Conservation (phyloP, 2,329 filamentous ascomycete genomes). For the Beauveria rudraprayagi region DNA sequence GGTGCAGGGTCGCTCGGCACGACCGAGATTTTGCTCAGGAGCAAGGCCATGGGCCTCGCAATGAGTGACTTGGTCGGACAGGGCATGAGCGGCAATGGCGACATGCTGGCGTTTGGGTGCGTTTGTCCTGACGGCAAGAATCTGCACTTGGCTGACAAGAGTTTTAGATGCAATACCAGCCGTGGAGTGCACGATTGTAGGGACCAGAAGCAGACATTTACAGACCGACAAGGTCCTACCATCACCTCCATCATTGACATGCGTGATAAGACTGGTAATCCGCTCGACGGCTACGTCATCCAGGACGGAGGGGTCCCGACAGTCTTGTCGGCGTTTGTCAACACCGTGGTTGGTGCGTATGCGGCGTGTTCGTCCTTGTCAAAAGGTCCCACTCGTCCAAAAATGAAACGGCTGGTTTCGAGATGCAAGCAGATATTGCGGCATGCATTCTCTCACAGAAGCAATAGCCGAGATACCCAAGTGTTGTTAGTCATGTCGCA, state of each 20-base stretch:
- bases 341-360: conserved; percentile 43
- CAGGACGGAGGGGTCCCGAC: conserved; percentile 55
- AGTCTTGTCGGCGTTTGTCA: conserved; percentile 47
- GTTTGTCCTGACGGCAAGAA: conserved; percentile 12
- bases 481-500: conserved; percentile 61
- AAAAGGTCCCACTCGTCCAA: background rate
- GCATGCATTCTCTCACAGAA: conserved; percentile 28
- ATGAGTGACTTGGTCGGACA: conserved; percentile 51
- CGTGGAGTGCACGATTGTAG: background rate
- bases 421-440: background rate
- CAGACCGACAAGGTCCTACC: conserved; percentile 47
- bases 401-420: background rate
- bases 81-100: conserved; percentile 59
- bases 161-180: conserved; percentile 23
- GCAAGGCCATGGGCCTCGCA: conserved; percentile 47
- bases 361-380: background rate
- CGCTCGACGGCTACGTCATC: conserved; percentile 54
- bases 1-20: conserved; percentile 58
- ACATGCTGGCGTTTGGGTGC: conserved; percentile 55
- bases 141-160: background rate
- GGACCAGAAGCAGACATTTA: conserved; percentile 29
- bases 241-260: conserved; percentile 57
- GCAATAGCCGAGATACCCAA: conserved; percentile 34
- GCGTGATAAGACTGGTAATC: conserved; percentile 39
- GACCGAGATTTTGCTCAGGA: conserved; percentile 57